Conservation (phyloP, 345 rosid genomes). For the Euphorbia peplus region DNA sequence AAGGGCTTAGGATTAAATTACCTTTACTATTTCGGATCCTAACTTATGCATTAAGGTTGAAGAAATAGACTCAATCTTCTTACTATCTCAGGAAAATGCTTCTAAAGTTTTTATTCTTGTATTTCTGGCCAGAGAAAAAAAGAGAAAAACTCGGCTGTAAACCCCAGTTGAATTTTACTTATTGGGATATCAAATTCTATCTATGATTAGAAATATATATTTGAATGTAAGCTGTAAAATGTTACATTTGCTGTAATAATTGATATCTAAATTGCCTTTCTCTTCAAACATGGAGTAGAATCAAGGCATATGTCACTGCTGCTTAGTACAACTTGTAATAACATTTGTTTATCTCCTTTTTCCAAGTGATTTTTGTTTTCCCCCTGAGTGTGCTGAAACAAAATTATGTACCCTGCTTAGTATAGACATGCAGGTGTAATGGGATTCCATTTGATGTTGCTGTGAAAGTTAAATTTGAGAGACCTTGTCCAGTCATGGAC, state of each 20-base stretch:
- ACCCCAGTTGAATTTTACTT: not conserved
- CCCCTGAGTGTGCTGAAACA: not conserved
- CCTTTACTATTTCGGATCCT: not conserved
- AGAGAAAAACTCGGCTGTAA: not conserved
- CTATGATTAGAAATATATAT: too few relatives aligned
- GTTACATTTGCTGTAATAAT: too few relatives aligned
- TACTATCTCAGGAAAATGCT: not conserved
- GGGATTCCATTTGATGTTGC: slow-evolving; percentile 41
- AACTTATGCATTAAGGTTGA: not conserved
- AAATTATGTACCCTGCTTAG: slow-evolving; percentile 13
- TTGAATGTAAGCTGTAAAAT: too few relatives aligned
- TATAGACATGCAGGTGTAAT: slow-evolving; percentile 77
- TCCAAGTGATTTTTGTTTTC: not conserved
- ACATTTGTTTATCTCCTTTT: not conserved
- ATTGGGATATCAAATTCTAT: too few relatives aligned
- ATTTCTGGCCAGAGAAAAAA: not conserved
- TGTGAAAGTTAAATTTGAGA: slow-evolving; percentile 27
- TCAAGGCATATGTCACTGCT: too few relatives aligned
- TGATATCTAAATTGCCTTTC: too few relatives aligned
- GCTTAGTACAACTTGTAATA: not conserved
- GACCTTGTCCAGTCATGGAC: slow-evolving; percentile 50
- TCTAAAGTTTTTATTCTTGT: not conserved
- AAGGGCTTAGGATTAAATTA: not conserved
- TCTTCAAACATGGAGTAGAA: too few relatives aligned
- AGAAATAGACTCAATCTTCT: not conserved